Percentiles rank a stretch among this genome's conserved stretches.
These are phyloP conservation scores for Fusarium caatingaense DNA, from an alignment of 2,329 filamentous ascomycete species.

Conservation along the genomic window DNA sequence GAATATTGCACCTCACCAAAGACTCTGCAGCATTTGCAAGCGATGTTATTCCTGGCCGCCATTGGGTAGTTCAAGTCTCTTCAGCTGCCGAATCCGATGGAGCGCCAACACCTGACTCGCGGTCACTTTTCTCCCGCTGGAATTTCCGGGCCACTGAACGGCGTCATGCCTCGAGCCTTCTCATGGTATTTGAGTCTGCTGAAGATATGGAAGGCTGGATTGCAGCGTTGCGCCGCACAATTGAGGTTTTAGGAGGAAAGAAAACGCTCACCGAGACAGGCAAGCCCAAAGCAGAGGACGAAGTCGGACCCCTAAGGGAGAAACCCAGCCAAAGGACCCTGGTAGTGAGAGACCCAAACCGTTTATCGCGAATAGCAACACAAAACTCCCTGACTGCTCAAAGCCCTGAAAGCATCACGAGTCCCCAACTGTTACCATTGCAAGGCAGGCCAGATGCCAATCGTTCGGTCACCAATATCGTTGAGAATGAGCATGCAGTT, in stretches of 20 bases:
- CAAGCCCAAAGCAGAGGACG: slow-evolving; percentile 58
- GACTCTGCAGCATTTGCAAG: slow-evolving; percentile 84
- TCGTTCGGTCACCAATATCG: slow-evolving; percentile 26
- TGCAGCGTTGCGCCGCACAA: slow-evolving; percentile 73
- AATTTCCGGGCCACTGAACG: slow-evolving; percentile 67
- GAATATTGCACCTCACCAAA: slow-evolving; percentile 76
- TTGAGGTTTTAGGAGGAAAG: slow-evolving; percentile 76
- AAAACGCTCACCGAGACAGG: slow-evolving; percentile 71
- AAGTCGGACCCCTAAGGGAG: slow-evolving; percentile 49
- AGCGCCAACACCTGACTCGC: slow-evolving; percentile 60
- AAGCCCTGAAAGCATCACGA: slow-evolving; percentile 19
- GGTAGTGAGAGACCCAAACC: slow-evolving; percentile 61
- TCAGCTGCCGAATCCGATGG: slow-evolving; percentile 72
- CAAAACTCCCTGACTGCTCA: slow-evolving; percentile 33
- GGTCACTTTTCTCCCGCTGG: slow-evolving; percentile 74
- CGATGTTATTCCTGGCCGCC: slow-evolving; percentile 81
- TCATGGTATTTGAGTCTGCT: slow-evolving; percentile 78
- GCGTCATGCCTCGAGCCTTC: slow-evolving; percentile 69
- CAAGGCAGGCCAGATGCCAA: slow-evolving; percentile 26
- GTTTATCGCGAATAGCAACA: slow-evolving; percentile 53
- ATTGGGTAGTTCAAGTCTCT: slow-evolving; percentile 83
- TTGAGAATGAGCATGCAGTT: slow-evolving; percentile 45
- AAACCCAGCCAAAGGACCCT: slow-evolving; percentile 60
- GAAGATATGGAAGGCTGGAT: slow-evolving; percentile 84
- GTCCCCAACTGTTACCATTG: slow-evolving; percentile 28